A percentile compares a stretch with the other conserved stretches of the same genome.
Evolutionary conservation across 768 basidiomycete species (phyloP).

Genomic region (Fomitopsis serialis): DNA sequence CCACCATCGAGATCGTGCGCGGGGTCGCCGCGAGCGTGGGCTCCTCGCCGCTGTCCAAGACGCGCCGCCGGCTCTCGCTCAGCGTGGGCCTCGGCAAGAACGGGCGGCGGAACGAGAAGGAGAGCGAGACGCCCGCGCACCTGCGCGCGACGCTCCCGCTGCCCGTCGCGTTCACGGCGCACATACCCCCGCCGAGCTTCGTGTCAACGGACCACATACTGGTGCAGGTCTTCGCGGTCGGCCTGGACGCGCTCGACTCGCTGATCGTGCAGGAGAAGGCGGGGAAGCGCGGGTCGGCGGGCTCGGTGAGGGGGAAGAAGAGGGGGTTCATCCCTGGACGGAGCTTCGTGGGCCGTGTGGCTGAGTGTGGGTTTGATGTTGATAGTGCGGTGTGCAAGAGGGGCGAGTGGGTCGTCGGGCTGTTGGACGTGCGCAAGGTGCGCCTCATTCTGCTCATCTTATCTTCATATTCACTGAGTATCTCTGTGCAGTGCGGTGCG

Average conservation of each 20-base stretch:
- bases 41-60: neutral
- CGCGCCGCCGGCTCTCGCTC: conserved; percentile 15
- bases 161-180: conserved; percentile 27
- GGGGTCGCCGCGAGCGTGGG: conserved; percentile 30
- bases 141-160: conserved; percentile 19
- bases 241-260: conserved; percentile 69
- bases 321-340: conserved; percentile 80
- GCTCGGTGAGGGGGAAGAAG: conserved; percentile 10
- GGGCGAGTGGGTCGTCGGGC: conserved; percentile 85
- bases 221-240: conserved; percentile 89
- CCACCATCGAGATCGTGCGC: conserved; percentile 72
- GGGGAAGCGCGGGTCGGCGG: conserved; percentile 16
- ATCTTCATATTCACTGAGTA: neutral
- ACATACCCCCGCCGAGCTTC: conserved; percentile 59
- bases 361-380: conserved; percentile 82
- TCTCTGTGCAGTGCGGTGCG: conserved; percentile 62
- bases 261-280: conserved; percentile 51
- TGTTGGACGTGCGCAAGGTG: conserved; percentile 79
- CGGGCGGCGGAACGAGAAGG: conserved; percentile 1
- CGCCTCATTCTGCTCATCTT: conserved; percentile 18
- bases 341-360: conserved; percentile 77
- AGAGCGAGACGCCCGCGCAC: conserved; percentile 20
- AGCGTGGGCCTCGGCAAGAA: conserved; percentile 10
- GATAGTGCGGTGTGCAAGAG: conserved; percentile 50
- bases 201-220: conserved; percentile 67